These are phyloP conservation scores for Ormosia semicastrata DNA, from an alignment of 306 rosid genomes.

Conservation along the genomic window DNA sequence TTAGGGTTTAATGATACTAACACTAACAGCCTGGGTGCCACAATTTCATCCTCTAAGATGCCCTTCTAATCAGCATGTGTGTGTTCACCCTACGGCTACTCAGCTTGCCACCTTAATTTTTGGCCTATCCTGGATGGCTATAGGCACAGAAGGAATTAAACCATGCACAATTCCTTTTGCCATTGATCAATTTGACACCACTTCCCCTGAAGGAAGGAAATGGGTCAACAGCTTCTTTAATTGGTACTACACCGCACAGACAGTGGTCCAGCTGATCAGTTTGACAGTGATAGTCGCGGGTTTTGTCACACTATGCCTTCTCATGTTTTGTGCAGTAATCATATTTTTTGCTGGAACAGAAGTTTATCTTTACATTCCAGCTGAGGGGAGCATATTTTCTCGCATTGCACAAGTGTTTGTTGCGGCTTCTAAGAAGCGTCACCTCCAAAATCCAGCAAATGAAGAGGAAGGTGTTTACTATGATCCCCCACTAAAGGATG, in stretches of 20 bases:
- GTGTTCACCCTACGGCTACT: constrained; percentile 2
- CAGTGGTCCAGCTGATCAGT: constrained; percentile 11
- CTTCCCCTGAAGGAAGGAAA: constrained; percentile 34
- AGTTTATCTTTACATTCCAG: constrained; percentile 15
- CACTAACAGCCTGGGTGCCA: constrained; percentile 45
- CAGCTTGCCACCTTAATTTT: constrained; percentile 33
- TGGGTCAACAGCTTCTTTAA: constrained; percentile 39
- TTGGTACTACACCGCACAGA: constrained; percentile 44
- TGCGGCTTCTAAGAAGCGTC: constrained; percentile 43
- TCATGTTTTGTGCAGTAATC: constrained; percentile 25
- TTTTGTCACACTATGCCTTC: constrained; percentile 33
- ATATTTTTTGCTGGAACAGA: constrained; percentile 33
- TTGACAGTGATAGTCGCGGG: constrained; percentile 37
- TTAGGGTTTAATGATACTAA: constrained; percentile 49
- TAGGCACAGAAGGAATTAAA: constrained; percentile 52
- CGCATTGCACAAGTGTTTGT: constrained; percentile 42
- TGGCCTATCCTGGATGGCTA: constrained; percentile 14
- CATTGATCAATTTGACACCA: constrained; percentile 44
- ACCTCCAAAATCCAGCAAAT: constrained; percentile 17
- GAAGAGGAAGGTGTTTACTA: constrained; percentile 10
- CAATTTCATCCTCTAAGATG: constrained; percentile 54
- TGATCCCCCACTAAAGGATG: constrained; percentile 37
- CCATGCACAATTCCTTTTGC: constrained; percentile 57
- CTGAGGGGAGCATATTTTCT: constrained; percentile 42
- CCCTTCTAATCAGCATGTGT: background rate